Conservation (phyloP, 2,329 filamentous ascomycete species). For the Calonectria multiphialidica region DNA sequence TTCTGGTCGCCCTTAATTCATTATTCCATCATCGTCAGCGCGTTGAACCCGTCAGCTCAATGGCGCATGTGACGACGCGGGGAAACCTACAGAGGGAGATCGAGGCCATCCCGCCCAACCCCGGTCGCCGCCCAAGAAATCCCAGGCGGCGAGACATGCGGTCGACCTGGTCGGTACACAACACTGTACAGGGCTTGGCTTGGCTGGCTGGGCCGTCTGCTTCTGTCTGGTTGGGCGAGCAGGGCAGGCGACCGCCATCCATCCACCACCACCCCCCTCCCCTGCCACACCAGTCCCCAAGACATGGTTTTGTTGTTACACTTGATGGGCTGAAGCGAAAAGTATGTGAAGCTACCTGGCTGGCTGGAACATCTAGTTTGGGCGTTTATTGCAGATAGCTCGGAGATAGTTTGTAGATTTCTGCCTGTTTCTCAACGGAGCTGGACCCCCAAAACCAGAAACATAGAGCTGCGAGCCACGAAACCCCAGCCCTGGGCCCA, state of each 20-base stretch:
- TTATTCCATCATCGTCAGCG: background rate
- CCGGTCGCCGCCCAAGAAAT: background rate
- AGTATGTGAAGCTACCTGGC: background rate
- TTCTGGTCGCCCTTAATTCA: background rate
- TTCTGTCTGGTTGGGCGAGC: too few relatives aligned
- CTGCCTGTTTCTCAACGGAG: background rate
- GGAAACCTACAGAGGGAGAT: background rate
- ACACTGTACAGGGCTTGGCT: background rate
- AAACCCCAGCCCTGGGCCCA: background rate
- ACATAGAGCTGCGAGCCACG: too few relatives aligned
- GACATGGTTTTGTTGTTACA: background rate
- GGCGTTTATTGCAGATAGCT: conserved; percentile 13
- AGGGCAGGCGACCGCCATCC: background rate
- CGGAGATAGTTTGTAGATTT: conserved; percentile 17
- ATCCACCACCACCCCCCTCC: background rate
- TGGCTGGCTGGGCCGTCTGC: too few relatives aligned
- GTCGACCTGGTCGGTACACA: background rate
- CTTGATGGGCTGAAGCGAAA: background rate
- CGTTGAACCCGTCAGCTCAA: background rate
- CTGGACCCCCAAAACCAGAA: background rate
- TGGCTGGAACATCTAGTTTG: background rate
- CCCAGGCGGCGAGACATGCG: background rate
- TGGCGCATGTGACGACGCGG: conserved; percentile 23
- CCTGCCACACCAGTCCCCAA: background rate
- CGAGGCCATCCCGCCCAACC: background rate